phyloP scores from a whole-genome alignment of 1,139 yeast species.

The Tardiomyces depauwii region DNA sequence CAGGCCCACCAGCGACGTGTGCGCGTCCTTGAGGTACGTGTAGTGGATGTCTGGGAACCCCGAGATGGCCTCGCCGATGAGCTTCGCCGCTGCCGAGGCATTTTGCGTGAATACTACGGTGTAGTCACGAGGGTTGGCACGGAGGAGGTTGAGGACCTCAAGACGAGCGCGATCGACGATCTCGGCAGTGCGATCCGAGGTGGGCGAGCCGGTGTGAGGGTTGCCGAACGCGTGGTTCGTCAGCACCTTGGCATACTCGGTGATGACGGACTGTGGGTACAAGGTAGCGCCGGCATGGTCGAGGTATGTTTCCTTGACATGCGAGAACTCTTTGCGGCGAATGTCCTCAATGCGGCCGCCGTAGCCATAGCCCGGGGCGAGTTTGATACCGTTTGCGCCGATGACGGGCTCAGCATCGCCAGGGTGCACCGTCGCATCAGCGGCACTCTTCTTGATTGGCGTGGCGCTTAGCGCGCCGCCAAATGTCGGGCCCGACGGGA shows the following conservation, averaged over 20 bases:
- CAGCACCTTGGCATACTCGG: constrained; percentile 15
- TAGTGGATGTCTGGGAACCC: constrained; percentile 11
- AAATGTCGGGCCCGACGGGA: background rate
- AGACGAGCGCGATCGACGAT: constrained; percentile 20
- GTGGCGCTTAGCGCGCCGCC: background rate
- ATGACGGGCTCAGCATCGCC: background rate
- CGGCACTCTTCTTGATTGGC: background rate
- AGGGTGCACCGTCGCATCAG: too few species aligned
- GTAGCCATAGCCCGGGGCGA: constrained; percentile 1
- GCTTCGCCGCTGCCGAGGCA: constrained; percentile 30
- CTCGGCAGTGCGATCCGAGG: constrained; percentile 19
- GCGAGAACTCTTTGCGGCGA: constrained; percentile 9
- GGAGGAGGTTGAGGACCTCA: constrained; percentile 21
- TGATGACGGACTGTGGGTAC: constrained; percentile 21
- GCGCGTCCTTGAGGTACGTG: constrained; percentile 25
- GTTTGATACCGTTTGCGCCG: background rate
- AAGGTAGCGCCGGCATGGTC: constrained; percentile 34
- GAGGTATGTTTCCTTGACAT: constrained; percentile 19
- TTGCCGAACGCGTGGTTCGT: constrained; percentile 23
- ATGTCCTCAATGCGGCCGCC: constrained; percentile 6
- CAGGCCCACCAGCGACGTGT: constrained; percentile 33
- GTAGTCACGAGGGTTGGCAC: constrained; percentile 26
- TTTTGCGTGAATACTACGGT: constrained; percentile 32
- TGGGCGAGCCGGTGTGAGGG: constrained; percentile 30
- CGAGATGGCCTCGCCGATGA: constrained; percentile 25